Percentiles rank a stretch among this genome's conserved stretches.
These are phyloP conservation scores for Penstemon barbatus DNA, from an alignment of 257 asterid species.

Conservation along the genomic window DNA sequence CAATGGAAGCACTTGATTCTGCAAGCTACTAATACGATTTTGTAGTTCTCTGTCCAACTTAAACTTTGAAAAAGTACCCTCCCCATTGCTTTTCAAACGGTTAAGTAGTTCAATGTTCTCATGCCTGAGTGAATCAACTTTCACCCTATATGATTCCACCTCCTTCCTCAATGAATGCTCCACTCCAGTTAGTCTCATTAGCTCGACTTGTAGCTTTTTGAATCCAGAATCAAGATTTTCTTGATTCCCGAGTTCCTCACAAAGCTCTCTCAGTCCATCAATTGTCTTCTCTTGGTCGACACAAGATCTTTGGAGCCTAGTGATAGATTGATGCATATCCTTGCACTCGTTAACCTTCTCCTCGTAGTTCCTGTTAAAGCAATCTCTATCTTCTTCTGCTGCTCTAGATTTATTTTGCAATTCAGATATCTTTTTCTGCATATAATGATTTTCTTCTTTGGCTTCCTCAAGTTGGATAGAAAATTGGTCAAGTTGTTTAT, in stretches of 20 bases:
- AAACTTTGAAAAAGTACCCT: constrained; percentile 65
- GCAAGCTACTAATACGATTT: constrained; percentile 69
- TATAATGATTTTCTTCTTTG: constrained; percentile 51
- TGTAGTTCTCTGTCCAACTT: constrained; percentile 80
- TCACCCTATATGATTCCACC: constrained; percentile 66
- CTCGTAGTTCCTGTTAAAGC: constrained; percentile 61
- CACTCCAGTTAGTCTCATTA: constrained; percentile 77
- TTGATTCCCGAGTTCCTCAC: constrained; percentile 72
- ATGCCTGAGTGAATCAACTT: constrained; percentile 75
- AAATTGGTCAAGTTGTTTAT: constrained; percentile 62
- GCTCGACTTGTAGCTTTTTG: constrained; percentile 70
- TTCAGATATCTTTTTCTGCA: constrained; percentile 58
- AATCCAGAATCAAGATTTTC: constrained; percentile 55
- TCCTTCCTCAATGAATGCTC: constrained; percentile 92
- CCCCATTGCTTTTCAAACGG: constrained; percentile 68
- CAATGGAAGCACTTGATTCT: constrained; percentile 70
- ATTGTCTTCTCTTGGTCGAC: constrained; percentile 90
- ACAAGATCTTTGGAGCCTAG: constrained; percentile 79
- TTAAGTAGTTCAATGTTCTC: constrained; percentile 82
- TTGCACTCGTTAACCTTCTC: constrained; percentile 80
- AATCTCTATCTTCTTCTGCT: constrained; percentile 73
- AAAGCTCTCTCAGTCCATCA: constrained; percentile 73
- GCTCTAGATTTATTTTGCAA: constrained; percentile 58
- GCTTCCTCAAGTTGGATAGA: constrained; percentile 51
- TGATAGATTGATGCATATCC: constrained; percentile 76